Base-by-base conservation (phyloP, 768 basidiomycete species). In the Panaeolus cyanescens region DNA sequence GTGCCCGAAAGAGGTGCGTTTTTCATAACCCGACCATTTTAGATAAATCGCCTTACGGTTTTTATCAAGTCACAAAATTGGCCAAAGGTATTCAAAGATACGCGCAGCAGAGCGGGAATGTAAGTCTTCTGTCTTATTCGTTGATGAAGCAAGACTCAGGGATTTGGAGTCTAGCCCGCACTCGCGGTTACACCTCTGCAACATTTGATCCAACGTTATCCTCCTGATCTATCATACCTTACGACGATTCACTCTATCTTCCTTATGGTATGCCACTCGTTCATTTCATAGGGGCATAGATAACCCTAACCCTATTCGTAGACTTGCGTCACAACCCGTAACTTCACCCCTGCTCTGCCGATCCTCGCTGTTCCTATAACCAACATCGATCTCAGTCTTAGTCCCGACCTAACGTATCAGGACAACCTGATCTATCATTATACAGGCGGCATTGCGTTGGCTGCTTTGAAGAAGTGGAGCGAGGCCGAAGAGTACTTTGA, bases 341-440 rank as follows among this genome's bases (percentile, higher is more conserved):
- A 83, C 67, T 91, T 84, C 68, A 64, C 77, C 1, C 70, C 79
- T 1, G 88, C 91, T 0, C 78, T 90, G 12, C 86, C 85, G 1
- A 67, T 94, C 17, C 84, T 95, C 10, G 54, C 69, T 10, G 69
- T 77, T n/a, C 86, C 90, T 17, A 89, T 94, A 64, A 85, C 85
- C 12, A 79, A 84, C 40, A 81, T 95, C 59, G 87, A 89, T 70
- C 63, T 70, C 0, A 42, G 19, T 2, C 32, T 67, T 25, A 66
- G 64, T 4, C 70, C 84, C 2, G 90, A 93, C 62, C 75, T 96
- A 58, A 74, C 72, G 32, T 94, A 93, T 75, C 87, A 83, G 64
- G 94, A 95, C 72, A 90, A 90, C 67, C 80, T 96, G 22, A 74
- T 83, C n/a, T 95, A 95, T 70, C 92, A 95, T 77, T 94, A 95